Conservation (phyloP, 2,329 filamentous ascomycete genomes). For the Hymenotorrendiella dingleyae region DNA sequence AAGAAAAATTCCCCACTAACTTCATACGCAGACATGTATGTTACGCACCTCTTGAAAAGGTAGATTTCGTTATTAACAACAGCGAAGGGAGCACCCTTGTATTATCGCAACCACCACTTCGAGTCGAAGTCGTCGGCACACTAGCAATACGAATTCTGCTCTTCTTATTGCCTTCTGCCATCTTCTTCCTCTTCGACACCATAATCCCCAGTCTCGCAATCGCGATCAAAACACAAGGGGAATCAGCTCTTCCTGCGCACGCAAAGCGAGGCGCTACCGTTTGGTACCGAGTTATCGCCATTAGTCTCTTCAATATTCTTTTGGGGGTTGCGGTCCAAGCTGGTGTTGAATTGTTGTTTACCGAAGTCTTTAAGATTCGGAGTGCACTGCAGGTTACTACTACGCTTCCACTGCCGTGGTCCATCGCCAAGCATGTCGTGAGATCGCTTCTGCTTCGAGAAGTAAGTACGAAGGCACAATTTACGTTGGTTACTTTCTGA, state of each 20-base stretch:
- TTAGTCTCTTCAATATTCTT: constrained; percentile 49
- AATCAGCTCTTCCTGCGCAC: constrained; percentile 43
- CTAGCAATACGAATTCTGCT: constrained; percentile 61
- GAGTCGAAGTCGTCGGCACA: constrained; percentile 69
- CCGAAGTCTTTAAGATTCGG: constrained; percentile 43
- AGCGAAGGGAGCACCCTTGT: constrained; percentile 62
- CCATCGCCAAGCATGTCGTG: constrained; percentile 48
- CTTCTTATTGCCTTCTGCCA: constrained; percentile 65
- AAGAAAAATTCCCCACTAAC: constrained; percentile 28
- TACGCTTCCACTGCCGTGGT: constrained; percentile 56
- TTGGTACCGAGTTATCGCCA: constrained; percentile 44
- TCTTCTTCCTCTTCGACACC: constrained; percentile 69
- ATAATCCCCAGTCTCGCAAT: constrained; percentile 62
- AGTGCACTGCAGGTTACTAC: constrained; percentile 54
- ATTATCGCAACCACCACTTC: constrained; percentile 66
- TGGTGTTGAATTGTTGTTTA: constrained; percentile 48
- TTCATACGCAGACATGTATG: constrained; percentile 49
- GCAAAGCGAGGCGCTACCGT: constrained; percentile 33
- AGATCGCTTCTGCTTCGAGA: constrained; percentile 51
- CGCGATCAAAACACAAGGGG: constrained; percentile 61
- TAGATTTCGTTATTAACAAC: neutral
- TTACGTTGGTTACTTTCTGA: constrained; percentile 6
- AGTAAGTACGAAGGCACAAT: constrained; percentile 33
- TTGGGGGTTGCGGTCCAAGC: constrained; percentile 49
- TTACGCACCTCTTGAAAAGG: neutral